Base-by-base conservation (phyloP, 2,329 filamentous ascomycete genomes). In the Cercospora citrullina region DNA sequence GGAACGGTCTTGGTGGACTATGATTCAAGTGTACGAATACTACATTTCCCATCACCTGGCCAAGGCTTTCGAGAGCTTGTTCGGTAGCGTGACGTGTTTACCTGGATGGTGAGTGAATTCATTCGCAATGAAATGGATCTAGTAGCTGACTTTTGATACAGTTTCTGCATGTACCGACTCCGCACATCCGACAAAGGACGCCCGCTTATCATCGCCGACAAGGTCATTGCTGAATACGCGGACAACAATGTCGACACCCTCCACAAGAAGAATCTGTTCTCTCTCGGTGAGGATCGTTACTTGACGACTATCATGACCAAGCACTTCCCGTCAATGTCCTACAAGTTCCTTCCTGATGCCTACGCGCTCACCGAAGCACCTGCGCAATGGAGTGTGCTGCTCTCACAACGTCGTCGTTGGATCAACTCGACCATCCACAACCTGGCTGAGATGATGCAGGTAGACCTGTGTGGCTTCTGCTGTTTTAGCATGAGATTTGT, bases 1-100 rank as follows among this genome's bases (percentile, higher is more conserved):
- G 79, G 93, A 97, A 75, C 87, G 90, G 73, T 94, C 90, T 75
- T 98, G 94, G 93, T 97, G 93, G 92, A 99, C 95, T 12, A 99
- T 99, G 95, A 99, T 99, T 76, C 95, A 99, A 80, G 95, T 99
- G 72, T 99, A 99, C 82, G 95, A 99, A 80, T 99, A 99, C 84
- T 99, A 94, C 80, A 99, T 99, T 77, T 98, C 95, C 31, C 95
- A 99, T 85, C 91, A 99, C 81, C 83, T 99, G 79, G 86, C 95
- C 64, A 99, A 99, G 84, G 93, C 95, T 70, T 99, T 99, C 78
- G 95, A 99, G 80, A 97, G 93, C 69, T 87, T 99, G 69, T 99
- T 99, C 77, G 95, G 94, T 77, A 96, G 93, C 80, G 95, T 99
- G 69, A 99, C 95, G 68, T 99, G 95, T 90, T 89, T 99, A 84